Base-by-base conservation (phyloP, 306 rosid species). In the Fragaria ananassa region DNA sequence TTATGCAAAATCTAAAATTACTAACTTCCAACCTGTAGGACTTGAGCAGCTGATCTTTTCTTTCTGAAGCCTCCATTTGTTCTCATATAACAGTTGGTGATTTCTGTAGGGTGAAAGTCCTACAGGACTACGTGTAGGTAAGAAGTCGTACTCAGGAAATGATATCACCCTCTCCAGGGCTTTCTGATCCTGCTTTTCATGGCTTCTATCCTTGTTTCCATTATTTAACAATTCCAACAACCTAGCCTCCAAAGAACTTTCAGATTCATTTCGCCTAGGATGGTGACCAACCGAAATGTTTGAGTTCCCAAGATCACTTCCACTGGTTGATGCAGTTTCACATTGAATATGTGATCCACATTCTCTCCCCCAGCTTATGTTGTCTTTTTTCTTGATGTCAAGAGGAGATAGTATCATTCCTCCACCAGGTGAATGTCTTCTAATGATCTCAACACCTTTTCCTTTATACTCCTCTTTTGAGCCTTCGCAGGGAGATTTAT, bases 11-110 rank as follows among this genome's bases (percentile, higher is more conserved):
- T 70, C 44, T 60, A 67, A 46, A 80, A 41, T 44, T 44, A 31
- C 63, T 46, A 75, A 31, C 57, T 71, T 68, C 49, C 68, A 78
- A 93, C 97, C 97, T 82, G 21, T 82, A 39, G 82, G 79, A 62
- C 56, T 76, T 42, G 56, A 78, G 62, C 77, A 76, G 61, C 78
- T 47, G 12, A 47, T 41, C 60, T 70, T 74, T 62, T 87, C 87
- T 79, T 78, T 78, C 68, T 79, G 81, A 81, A 76, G 78, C 76
- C 80, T 74, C 81, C 81, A 69, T 75, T 68, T 85, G 58, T 80
- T 78, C 77, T 76, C 81, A 35, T 66, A 63, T 35, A 74, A 79
- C 71, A 79, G 56, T 53, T 80, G 83, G 75, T 42, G 25, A 46
- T 75, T 76, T 57, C 78, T 61, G 39, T 77, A 35, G 39, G 82